phyloP scores from a whole-genome alignment of 805 yeast species.

The Vanderwaltozyma yarrowii region DNA sequence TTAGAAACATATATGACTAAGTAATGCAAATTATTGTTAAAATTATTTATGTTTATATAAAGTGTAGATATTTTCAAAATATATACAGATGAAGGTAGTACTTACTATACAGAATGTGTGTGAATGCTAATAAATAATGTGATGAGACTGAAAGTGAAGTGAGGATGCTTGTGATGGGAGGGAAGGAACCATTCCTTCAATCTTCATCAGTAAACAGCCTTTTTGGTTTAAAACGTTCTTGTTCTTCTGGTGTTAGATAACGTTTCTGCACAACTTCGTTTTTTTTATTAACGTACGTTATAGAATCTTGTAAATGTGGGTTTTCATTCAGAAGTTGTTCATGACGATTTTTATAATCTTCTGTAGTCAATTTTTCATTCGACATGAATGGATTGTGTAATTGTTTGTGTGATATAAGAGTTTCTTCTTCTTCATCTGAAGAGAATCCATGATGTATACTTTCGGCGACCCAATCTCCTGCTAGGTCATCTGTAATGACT shows the following conservation, averaged over 20 bases:
- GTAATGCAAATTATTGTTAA: too few species aligned
- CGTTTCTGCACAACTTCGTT: constrained; percentile 25
- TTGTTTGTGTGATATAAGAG: background rate
- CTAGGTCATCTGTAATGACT: constrained; percentile 26
- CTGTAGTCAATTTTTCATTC: constrained; percentile 5
- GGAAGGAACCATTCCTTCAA: background rate
- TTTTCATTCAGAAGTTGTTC: constrained; percentile 9
- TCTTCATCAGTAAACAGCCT: constrained; percentile 15
- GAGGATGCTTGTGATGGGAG: too few species aligned
- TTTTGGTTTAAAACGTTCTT: constrained; percentile 21
- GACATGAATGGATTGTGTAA: constrained; percentile 14
- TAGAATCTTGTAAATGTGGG: constrained; percentile 15
- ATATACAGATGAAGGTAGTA: too few species aligned
- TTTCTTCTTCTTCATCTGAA: background rate
- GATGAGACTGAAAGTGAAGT: too few species aligned
- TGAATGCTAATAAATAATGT: too few species aligned
- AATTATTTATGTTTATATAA: too few species aligned
- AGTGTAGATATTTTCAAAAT: too few species aligned
- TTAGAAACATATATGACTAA: too few species aligned
- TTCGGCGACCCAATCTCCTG: constrained; percentile 21
- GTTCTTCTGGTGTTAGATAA: constrained; percentile 15
- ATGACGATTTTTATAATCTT: constrained; percentile 11
- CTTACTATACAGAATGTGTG: too few species aligned
- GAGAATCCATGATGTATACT: background rate
- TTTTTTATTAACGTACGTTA: constrained; percentile 26